Base-by-base conservation (phyloP, 2,329 filamentous ascomycete genomes). In the Tolypocladium sp. region DNA sequence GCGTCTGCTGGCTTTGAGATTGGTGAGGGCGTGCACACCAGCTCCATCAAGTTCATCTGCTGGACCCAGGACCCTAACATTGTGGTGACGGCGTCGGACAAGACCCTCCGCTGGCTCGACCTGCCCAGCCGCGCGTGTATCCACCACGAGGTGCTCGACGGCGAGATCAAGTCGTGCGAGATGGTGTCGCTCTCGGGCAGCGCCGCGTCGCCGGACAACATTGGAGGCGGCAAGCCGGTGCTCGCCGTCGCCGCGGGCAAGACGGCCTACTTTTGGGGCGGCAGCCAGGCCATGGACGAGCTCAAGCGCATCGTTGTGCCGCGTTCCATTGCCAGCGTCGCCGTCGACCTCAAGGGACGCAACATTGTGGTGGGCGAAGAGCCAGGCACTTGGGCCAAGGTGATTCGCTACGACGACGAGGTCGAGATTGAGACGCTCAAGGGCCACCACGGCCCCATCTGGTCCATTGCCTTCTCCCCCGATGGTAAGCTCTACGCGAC, bases 401-500 rank as follows among this genome's bases (percentile, higher is more conserved):
- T 97, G 7, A 95, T 96, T 77, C 86, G 92, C 68, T 93, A 92
- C 75, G 91, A 97, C 60, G 87, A 88, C 56, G 89, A 89, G 66
- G 82, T 83, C 64, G 92, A 96, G 73, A 77, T 97, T 51, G 94
- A 97, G 71, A 88, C 93, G 15, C 91, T 96, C 77, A 97, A 97
- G 75, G 94, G 94, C 30, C 94, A 99, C 67, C 94, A 99, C 69
- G 94, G 94, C 2, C 93, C 93, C 1, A 94, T 99, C 62, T 99
- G 94, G 94, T 96, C 92, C 7, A 87, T 95, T 61, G 88, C 89
- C 59, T 99, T 96, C 74, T 94, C 92, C 0, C 94, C 94, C 0
- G 94, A 99, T 69, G 92, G 92, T 54, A 97, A 96, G 71, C 79
- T 99, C 9, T 99, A 97, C 70, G 94, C 92, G 1, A 99, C 94